phyloP scores from a whole-genome alignment of 768 basidiomycete genomes.

The Leccinum aurantiacum region DNA sequence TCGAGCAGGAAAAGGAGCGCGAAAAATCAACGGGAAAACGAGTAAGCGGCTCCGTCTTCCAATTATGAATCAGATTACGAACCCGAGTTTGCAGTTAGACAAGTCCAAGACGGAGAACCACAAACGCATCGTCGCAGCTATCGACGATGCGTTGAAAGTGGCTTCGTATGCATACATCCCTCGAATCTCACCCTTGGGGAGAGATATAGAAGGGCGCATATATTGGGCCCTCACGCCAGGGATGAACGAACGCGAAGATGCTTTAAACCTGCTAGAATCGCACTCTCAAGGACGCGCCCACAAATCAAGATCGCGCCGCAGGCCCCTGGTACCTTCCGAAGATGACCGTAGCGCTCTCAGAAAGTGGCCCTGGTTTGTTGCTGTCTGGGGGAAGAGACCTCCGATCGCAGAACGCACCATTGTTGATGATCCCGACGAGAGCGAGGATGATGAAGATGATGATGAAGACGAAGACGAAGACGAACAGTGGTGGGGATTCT shows the following conservation, averaged over 20 bases:
- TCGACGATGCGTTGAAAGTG: constrained; percentile 60
- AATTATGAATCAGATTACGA: not conserved
- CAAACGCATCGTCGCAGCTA: constrained; percentile 44
- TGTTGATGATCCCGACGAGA: constrained; percentile 24
- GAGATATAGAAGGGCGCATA: constrained; percentile 60
- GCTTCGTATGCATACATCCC: constrained; percentile 43
- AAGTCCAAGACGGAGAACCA: constrained; percentile 48
- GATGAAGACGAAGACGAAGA: constrained; percentile 33
- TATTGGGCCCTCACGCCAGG: constrained; percentile 71
- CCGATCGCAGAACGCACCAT: constrained; percentile 26
- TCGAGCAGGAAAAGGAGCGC: constrained; percentile 44
- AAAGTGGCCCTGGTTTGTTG: constrained; percentile 78
- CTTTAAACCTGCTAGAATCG: constrained; percentile 32
- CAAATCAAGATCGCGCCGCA: constrained; percentile 39
- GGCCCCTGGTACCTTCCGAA: constrained; percentile 38
- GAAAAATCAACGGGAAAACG: constrained; percentile 46
- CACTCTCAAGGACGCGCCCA: constrained; percentile 29
- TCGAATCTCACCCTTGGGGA: constrained; percentile 65
- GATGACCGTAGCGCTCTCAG: constrained; percentile 54
- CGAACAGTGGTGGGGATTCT: constrained; percentile 78
- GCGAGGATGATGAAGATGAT: constrained; percentile 26
- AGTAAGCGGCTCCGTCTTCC: constrained; percentile 5
- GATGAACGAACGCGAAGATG: constrained; percentile 52
- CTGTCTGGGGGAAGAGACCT: constrained; percentile 66
- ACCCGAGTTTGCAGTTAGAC: constrained; percentile 34